A percentile compares a stretch with the other conserved stretches of the same genome.
phyloP scores from a whole-genome alignment of 2,329 filamentous ascomycete genomes.

The Ascochyta rabiei region DNA sequence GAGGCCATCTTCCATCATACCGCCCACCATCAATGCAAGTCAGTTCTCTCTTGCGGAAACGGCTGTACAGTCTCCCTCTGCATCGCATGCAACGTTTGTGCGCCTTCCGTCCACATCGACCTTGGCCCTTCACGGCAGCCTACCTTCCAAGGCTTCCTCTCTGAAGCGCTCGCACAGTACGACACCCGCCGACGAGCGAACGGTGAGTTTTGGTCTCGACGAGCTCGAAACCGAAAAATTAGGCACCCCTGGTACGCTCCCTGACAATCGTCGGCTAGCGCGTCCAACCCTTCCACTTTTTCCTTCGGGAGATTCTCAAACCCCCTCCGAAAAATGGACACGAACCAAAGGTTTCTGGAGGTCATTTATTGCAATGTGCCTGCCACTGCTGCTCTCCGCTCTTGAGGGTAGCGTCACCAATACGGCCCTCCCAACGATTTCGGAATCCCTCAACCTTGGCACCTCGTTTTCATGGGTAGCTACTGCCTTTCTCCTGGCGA shows the following conservation, averaged over 20 bases:
- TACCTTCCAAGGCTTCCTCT: constrained; percentile 8
- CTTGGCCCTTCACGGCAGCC: constrained; percentile 1
- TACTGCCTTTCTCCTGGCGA: constrained; percentile 36
- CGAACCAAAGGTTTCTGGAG: constrained; percentile 36
- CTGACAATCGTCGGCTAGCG: not conserved
- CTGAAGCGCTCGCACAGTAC: not conserved
- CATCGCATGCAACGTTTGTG: constrained; percentile 6
- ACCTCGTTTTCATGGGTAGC: constrained; percentile 36
- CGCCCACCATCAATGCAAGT: constrained; percentile 1
- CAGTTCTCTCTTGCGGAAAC: constrained; percentile 15
- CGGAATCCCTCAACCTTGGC: constrained; percentile 29
- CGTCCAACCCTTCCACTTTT: constrained; percentile 1
- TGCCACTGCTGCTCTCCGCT: constrained; percentile 41
- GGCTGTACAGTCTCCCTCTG: constrained; percentile 8
- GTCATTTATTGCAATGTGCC: constrained; percentile 38
- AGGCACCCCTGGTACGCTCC: not conserved
- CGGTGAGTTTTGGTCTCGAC: not conserved
- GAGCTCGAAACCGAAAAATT: not conserved
- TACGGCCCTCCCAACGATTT: constrained; percentile 52
- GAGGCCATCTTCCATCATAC: constrained; percentile 15
- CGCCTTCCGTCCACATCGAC: constrained; percentile 4
- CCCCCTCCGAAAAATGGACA: constrained; percentile 11
- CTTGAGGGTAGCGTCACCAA: constrained; percentile 50
- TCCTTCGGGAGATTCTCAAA: not conserved
- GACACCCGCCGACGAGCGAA: not conserved